These are phyloP conservation scores for Puya raimondii DNA, from an alignment of 176 grass and related monocot species.

Conservation along the genomic window DNA sequence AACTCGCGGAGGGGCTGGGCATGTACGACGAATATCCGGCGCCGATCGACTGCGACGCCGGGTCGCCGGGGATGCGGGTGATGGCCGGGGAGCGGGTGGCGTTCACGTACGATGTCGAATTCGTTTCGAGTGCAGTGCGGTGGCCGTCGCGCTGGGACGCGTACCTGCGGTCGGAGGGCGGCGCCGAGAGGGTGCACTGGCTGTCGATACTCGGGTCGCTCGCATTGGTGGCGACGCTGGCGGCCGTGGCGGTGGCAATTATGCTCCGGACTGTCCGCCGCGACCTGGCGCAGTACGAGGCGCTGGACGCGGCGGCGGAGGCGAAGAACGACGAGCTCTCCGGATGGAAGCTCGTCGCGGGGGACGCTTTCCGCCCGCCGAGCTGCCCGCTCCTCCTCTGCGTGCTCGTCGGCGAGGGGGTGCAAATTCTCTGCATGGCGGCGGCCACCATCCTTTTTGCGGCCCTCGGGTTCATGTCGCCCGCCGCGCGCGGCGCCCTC, in stretches of 20 bases:
- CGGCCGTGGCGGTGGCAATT: constrained; percentile 52
- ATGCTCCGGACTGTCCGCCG: constrained; percentile 54
- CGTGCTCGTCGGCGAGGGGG: constrained; percentile 49
- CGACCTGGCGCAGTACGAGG: constrained; percentile 49
- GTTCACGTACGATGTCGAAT: constrained; percentile 50
- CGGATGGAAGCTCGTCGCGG: constrained; percentile 50
- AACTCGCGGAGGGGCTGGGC: constrained; percentile 3
- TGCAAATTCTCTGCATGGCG: constrained; percentile 53
- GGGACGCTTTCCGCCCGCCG: constrained; percentile 45
- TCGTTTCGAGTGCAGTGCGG: constrained; percentile 33
- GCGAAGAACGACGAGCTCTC: constrained; percentile 30
- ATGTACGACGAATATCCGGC: constrained; percentile 43
- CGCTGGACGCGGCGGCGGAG: constrained; percentile 21
- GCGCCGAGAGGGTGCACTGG: constrained; percentile 55
- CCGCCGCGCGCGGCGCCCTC: constrained; percentile 44
- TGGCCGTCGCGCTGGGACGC: constrained; percentile 73
- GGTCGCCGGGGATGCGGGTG: constrained; percentile 33
- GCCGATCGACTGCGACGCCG: constrained; percentile 31
- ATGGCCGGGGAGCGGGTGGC: constrained; percentile 22
- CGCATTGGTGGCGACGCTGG: constrained; percentile 48
- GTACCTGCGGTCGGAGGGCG: constrained; percentile 57
- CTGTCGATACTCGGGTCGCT: constrained; percentile 70
- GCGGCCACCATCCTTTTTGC: constrained; percentile 62
- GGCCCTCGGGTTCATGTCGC: constrained; percentile 74
- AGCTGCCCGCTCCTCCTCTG: constrained; percentile 37